Conservation (phyloP, 192 early-diverging fungal species). For the Chytriomyces sp. region DNA sequence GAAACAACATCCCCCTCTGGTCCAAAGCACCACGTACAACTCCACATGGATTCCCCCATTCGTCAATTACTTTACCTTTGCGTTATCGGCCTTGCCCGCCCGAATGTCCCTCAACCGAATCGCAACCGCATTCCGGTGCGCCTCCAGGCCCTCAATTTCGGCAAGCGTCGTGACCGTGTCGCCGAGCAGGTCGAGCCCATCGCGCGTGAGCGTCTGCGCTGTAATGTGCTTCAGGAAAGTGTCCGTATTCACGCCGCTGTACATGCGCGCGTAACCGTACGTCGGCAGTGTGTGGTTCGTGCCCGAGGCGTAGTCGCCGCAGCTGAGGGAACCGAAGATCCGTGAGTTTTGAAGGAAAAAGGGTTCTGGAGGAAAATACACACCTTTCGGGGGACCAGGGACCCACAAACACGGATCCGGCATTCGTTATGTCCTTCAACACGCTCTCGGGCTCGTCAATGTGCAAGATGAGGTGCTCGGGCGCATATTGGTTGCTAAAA, state of each 20-base stretch:
- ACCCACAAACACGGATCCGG: slow-evolving; percentile 97
- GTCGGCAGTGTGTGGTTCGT: slow-evolving; percentile 99
- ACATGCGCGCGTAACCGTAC: slow-evolving; percentile 97
- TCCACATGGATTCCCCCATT: not conserved
- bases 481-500: slow-evolving; percentile 97
- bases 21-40: not conserved
- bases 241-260: slow-evolving; percentile 95
- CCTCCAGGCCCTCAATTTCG: slow-evolving; percentile 93
- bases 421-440: slow-evolving; percentile 75
- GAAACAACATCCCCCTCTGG: not conserved
- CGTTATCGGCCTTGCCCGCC: not conserved
- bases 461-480: slow-evolving; percentile 98
- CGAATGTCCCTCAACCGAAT: slow-evolving; percentile 73
- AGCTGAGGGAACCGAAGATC: slow-evolving; percentile 48
- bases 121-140: slow-evolving; percentile 95
- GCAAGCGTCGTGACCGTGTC: slow-evolving; percentile 94
- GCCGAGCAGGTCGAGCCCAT: slow-evolving; percentile 80
- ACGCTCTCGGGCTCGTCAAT: slow-evolving; percentile 69
- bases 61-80: no score
- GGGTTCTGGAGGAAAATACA: not conserved
- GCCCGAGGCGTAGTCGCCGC: slow-evolving; percentile 98
- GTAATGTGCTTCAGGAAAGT: slow-evolving; percentile 99
- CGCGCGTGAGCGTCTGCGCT: slow-evolving; percentile 83
- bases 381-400: slow-evolving; percentile 93
- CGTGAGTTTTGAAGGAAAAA: not conserved